Evolutionary conservation across 192 early-diverging fungal species (phyloP).

Genomic region (Entophlyctis luteolus): DNA sequence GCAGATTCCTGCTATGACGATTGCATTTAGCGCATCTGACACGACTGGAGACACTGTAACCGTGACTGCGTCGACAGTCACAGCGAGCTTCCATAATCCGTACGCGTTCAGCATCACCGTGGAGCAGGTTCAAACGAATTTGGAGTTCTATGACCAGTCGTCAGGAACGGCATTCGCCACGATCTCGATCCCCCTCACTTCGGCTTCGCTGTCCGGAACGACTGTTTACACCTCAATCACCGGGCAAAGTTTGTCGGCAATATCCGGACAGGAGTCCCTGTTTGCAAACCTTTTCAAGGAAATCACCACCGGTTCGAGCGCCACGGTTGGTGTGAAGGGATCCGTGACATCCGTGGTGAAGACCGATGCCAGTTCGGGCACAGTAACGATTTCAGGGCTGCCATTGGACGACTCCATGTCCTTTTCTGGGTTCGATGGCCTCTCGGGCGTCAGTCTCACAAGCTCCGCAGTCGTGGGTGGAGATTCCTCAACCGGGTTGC

Average conservation of each 20-base stretch:
- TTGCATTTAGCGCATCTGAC: neutral
- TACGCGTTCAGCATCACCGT: slow-evolving; percentile 19
- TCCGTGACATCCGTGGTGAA: neutral
- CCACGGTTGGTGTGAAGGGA: neutral
- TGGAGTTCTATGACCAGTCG: slow-evolving; percentile 13
- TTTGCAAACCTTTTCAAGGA: slow-evolving; percentile 2
- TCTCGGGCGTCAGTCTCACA: neutral
- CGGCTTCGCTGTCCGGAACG: neutral
- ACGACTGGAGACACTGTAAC: slow-evolving; percentile 8
- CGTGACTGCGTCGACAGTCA: neutral
- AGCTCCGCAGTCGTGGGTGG: neutral
- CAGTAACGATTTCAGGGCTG: neutral
- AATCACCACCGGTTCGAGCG: neutral
- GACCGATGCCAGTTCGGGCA: neutral
- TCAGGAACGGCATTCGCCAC: neutral
- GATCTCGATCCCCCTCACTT: neutral
- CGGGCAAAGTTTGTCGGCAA: neutral
- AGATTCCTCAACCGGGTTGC: neutral
- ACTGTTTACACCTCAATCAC: neutral
- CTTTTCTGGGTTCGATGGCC: neutral
- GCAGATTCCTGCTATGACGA: slow-evolving; percentile 1
- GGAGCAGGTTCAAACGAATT: neutral
- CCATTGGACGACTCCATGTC: neutral
- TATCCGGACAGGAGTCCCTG: slow-evolving; percentile 7
- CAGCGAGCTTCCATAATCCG: slow-evolving; percentile 15